Base-by-base conservation (phyloP, 352 stramenopile species). In the Phytophthora foliorum region DNA sequence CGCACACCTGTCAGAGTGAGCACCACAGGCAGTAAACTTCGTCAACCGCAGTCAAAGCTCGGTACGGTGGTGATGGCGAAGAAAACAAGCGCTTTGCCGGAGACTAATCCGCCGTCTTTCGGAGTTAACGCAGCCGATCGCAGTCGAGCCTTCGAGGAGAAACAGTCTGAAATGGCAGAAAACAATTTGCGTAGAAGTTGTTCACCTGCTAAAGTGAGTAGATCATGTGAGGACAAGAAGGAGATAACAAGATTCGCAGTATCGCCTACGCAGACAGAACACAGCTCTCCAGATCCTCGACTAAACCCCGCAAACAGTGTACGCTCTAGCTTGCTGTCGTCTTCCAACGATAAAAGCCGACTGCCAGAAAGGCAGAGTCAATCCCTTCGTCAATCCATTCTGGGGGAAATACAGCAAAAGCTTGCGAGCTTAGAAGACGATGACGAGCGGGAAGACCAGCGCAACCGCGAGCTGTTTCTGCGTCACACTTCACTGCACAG, bases 371-470 rank as follows among this genome's bases (percentile, higher is more conserved):
- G 19, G 31, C 38, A 24, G 45, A 75, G 57, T 46, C 57, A 27
- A 48, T 31, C 8, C 5, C 19, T 75, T 21, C 75, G 81, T 11
- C 46, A 63, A 50, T 69, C 73, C 11, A 84, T 88, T 52, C 38
- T 90, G 42, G 69, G 64, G 16, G 67, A 86, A 53, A 89, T 90
- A 41, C 75, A 81, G 44, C 72, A 73, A 39, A 86, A 81, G 56
- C 61, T 90, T 16, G 68, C 82, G 27, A 69, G 70, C 13, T 55
- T 90, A 22, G 67, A 78, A 22, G 59, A 77, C 3, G 76, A 86
- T 22, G 76, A 85, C 17, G 67, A 84, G 19, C 52, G 44, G 13
- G 68, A 70, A 38, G 62, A 73, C 31, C 48, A 76, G 42, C 65
- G 75, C 9, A 72, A 86, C 42, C 57, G 57, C 16, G 63, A 77